These are phyloP conservation scores for Chloranthus sessilifolius DNA, from an alignment of 164 flowering plant species.

Conservation along the genomic window DNA sequence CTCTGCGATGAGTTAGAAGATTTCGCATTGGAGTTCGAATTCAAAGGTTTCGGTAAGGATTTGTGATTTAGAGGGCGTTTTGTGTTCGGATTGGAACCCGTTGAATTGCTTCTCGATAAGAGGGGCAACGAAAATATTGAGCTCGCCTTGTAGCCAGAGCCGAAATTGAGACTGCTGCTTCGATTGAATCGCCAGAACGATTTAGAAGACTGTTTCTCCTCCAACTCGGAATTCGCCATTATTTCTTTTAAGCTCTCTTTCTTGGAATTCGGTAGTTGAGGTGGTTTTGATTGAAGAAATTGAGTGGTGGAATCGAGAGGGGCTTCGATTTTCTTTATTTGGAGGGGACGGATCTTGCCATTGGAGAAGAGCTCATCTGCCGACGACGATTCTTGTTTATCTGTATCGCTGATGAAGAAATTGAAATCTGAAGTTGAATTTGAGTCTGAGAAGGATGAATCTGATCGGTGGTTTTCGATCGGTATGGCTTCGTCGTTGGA, in stretches of 20 bases:
- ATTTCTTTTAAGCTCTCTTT: conserved; percentile 57
- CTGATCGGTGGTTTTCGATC: conserved; percentile 21
- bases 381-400: conserved; percentile 32
- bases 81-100: conserved; percentile 51
- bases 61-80: conserved; percentile 20
- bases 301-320: neutral
- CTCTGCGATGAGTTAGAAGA: conserved; percentile 14
- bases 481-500: conserved; percentile 31
- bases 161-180: conserved; percentile 65
- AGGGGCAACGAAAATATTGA: conserved; percentile 46
- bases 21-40: conserved; percentile 9
- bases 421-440: conserved; percentile 39
- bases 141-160: conserved; percentile 21
- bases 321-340: conserved; percentile 21
- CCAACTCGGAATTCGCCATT: conserved; percentile 30
- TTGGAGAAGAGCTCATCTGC: conserved; percentile 79
- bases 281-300: neutral
- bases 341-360: conserved; percentile 59
- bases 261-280: conserved; percentile 17
- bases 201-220: conserved; percentile 22
- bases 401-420: conserved; percentile 37
- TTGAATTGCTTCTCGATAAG: conserved; percentile 71
- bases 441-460: conserved; percentile 28
- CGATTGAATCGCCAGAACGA: conserved; percentile 70
- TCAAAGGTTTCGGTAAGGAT: conserved; percentile 23